Evolutionary conservation across 257 asterid species (phyloP).

Genomic region (Fraxinus anomala): DNA sequence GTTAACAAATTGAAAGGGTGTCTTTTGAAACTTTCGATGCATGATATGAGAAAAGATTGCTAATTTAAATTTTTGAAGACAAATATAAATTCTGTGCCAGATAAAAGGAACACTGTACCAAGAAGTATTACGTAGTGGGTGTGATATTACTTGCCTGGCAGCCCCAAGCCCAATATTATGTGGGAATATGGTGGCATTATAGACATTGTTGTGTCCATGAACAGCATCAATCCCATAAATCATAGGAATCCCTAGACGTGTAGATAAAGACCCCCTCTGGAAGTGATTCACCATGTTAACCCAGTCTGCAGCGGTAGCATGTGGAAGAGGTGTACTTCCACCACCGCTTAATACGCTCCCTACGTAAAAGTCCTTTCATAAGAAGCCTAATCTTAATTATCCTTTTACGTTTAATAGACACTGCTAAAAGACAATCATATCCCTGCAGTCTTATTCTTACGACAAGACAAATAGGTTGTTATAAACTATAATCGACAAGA

Average conservation of each 20-base stretch:
- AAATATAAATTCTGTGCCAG: constrained; percentile 5
- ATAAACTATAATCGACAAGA: background rate
- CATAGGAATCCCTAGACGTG: constrained; percentile 90
- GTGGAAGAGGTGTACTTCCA: constrained; percentile 74
- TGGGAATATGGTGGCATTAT: constrained; percentile 86
- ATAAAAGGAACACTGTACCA: background rate
- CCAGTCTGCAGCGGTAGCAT: constrained; percentile 77
- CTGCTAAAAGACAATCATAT: constrained; percentile 5
- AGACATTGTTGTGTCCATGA: constrained; percentile 83
- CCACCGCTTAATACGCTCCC: constrained; percentile 91
- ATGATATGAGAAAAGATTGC: background rate
- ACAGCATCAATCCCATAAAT: constrained; percentile 88
- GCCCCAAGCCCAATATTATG: constrained; percentile 94
- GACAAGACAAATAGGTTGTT: background rate
- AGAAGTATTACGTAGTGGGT: constrained; percentile 7
- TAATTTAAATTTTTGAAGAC: background rate
- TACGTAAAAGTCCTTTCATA: constrained; percentile 54
- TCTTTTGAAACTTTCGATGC: background rate
- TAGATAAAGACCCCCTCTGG: constrained; percentile 72
- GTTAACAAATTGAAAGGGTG: constrained; percentile 15
- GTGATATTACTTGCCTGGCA: constrained; percentile 50
- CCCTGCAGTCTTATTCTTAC: background rate
- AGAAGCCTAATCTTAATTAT: background rate
- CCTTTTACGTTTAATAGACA: constrained; percentile 1
- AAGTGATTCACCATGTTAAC: constrained; percentile 72